A percentile compares a stretch with the other conserved stretches of the same genome.
Conservation (phyloP, 2,329 filamentous ascomycete species). For the Colletotrichum limetticola region DNA sequence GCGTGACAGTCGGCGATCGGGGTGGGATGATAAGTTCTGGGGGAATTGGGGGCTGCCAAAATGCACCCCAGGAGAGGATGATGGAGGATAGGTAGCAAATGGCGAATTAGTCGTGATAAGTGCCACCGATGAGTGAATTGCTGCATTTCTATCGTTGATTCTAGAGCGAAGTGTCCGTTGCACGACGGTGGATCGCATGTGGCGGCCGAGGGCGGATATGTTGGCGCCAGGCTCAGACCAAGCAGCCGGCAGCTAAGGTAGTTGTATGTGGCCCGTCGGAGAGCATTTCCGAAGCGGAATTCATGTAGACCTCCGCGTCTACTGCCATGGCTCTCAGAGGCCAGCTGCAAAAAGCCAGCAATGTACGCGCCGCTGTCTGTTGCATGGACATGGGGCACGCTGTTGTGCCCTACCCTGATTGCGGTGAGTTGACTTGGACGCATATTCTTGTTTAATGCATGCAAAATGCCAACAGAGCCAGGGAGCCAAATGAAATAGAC, state of each 20-base stretch:
- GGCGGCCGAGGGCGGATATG: not conserved
- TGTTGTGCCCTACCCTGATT: not conserved
- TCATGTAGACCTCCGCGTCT: too few species aligned
- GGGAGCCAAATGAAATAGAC: not conserved
- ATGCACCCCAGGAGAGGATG: not conserved
- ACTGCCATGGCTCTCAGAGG: too few species aligned
- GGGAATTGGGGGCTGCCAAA: not conserved
- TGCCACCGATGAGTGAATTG: not conserved
- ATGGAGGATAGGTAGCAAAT: not conserved
- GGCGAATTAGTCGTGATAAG: not conserved
- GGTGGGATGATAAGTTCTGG: not conserved
- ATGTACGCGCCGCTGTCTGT: not conserved
- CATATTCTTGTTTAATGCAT: not conserved
- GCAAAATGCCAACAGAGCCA: not conserved
- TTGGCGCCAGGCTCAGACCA: not conserved
- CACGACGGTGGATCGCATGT: not conserved
- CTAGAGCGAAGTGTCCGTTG: not conserved
- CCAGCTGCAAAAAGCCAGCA: not conserved
- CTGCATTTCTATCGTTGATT: not conserved
- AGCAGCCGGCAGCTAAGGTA: too few species aligned
- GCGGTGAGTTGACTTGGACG: not conserved
- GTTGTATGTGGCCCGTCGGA: not conserved
- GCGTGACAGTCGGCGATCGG: constrained; percentile 2
- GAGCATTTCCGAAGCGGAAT: too few species aligned
- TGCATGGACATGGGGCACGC: not conserved